phyloP scores from a whole-genome alignment of 208 protist species.

The Trypanosoma congolense region DNA sequence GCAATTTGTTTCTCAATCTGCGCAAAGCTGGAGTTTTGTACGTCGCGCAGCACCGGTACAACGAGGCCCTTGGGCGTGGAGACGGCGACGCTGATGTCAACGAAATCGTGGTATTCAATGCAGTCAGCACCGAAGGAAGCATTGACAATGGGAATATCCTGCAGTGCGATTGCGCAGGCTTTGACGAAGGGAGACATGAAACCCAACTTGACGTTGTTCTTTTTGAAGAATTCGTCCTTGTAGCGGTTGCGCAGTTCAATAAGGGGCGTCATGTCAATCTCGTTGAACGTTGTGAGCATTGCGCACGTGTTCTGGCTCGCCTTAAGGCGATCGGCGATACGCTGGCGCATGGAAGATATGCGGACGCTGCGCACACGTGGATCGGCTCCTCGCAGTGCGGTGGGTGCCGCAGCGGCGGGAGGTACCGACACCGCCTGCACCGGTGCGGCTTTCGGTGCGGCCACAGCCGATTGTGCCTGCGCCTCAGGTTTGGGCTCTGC shows the following conservation, averaged over 20 bases:
- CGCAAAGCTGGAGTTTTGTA: constrained; percentile 93
- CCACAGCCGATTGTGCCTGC: constrained; percentile 11
- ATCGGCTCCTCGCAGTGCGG: constrained; percentile 43
- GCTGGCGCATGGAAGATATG: constrained; percentile 93
- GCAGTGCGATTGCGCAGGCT: constrained; percentile 92
- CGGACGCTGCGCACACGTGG: constrained; percentile 79
- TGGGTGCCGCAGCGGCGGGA: constrained; percentile 11
- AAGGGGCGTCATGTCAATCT: constrained; percentile 96
- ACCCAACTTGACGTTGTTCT: constrained; percentile 97
- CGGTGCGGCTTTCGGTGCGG: constrained; percentile 22
- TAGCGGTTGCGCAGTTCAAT: constrained; percentile 94
- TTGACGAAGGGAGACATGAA: constrained; percentile 99
- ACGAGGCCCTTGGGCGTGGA: constrained; percentile 96
- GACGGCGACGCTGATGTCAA: constrained; percentile 98
- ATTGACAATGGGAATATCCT: constrained; percentile 96
- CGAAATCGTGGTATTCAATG: constrained; percentile 98
- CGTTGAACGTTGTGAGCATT: constrained; percentile 99
- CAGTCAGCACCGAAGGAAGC: constrained; percentile 92
- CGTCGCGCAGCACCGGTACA: constrained; percentile 96
- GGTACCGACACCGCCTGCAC: constrained; percentile 23
- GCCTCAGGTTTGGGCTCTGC: constrained; percentile 11
- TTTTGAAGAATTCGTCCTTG: constrained; percentile 97
- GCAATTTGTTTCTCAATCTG: constrained; percentile 95
- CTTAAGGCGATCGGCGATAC: constrained; percentile 97
- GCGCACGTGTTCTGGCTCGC: constrained; percentile 98